These are phyloP conservation scores for Glycyrrhiza uralensis DNA, from an alignment of 306 rosid species.

Conservation along the genomic window DNA sequence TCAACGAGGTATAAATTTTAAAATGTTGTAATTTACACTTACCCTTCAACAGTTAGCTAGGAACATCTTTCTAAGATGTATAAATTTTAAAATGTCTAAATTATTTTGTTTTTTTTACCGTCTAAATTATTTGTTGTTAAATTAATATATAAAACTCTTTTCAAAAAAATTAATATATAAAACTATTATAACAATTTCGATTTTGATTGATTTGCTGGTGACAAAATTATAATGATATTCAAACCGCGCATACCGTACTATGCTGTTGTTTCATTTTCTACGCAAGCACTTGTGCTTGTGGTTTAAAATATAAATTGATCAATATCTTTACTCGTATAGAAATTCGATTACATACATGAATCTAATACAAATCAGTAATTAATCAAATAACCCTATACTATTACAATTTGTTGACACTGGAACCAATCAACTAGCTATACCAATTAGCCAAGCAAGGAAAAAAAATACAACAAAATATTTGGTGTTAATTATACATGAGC, in stretches of 20 bases:
- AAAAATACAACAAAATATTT: neutral
- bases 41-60: neutral
- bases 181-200: neutral
- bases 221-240: neutral
- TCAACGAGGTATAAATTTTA: constrained; percentile 21
- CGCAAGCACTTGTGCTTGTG: too few relatives aligned
- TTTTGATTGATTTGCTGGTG: neutral
- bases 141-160: neutral
- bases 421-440: constrained; percentile 1
- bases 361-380: neutral
- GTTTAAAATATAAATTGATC: neutral
- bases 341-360: neutral
- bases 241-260: too few relatives aligned
- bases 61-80: neutral
- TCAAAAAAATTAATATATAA: too few relatives aligned
- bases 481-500: constrained; percentile 11
- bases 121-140: neutral
- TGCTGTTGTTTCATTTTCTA: too few relatives aligned
- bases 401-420: neutral
- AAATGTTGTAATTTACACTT: neutral
- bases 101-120: too few relatives aligned
- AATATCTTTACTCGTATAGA: too few relatives aligned
- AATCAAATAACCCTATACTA: constrained; percentile 8
- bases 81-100: too few relatives aligned
- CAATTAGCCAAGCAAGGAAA: constrained; percentile 14